Conservation (phyloP, 352 stramenopile genomes). For the Phytophthora nicotianae region DNA sequence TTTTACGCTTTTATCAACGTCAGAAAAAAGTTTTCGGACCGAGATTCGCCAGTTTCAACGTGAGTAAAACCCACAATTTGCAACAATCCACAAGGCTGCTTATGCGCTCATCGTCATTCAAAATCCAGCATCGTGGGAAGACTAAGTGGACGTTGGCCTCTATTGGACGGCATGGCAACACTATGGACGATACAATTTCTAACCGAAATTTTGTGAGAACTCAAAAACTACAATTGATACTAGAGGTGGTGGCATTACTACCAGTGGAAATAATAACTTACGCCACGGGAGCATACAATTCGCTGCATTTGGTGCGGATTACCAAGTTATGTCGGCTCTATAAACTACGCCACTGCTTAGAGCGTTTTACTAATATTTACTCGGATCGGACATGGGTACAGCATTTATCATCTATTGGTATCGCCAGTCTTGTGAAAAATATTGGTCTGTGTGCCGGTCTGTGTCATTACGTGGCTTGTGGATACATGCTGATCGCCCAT, state of each 20-base stretch:
- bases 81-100: neutral
- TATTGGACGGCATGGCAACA: neutral
- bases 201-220: neutral
- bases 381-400: conserved; percentile 51
- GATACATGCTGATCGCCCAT: conserved; percentile 76
- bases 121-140: neutral
- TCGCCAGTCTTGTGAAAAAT: conserved; percentile 51
- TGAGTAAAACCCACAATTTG: neutral
- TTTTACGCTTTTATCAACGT: conserved; percentile 16
- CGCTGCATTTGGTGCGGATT: conserved; percentile 61
- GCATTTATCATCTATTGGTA: conserved; percentile 61
- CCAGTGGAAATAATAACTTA: conserved; percentile 61
- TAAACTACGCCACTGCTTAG: conserved; percentile 42
- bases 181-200: conserved; percentile 1
- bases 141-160: conserved; percentile 30
- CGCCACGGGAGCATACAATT: conserved; percentile 45
- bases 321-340: conserved; percentile 69
- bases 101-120: conserved; percentile 16
- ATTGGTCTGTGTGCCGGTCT: conserved; percentile 41
- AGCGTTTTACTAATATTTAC: conserved; percentile 55
- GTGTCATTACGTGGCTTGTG: conserved; percentile 66
- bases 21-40: conserved; percentile 10
- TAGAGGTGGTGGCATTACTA: conserved; percentile 59
- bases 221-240: conserved; percentile 44
- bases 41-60: conserved; percentile 17